Base-by-base conservation (phyloP, 2,329 filamentous ascomycete species). In the Fragosphaeria purpurea region DNA sequence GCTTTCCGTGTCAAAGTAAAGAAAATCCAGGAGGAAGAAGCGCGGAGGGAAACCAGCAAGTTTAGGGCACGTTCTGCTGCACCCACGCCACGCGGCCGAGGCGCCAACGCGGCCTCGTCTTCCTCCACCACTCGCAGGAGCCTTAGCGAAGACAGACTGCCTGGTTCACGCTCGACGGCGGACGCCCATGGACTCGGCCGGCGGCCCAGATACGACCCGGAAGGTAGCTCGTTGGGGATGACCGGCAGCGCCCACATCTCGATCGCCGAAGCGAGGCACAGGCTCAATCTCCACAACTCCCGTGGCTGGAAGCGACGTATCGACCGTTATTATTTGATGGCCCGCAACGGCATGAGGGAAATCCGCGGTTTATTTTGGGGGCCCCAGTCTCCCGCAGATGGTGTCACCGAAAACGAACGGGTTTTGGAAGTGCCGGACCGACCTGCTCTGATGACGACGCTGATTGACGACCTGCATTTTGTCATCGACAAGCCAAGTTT, bases 241-340 rank as follows among this genome's bases (percentile, higher is more conserved):
- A 88, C 82, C 51, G 83, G 83, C 7, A 77, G 74, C 33, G 79
- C 86, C 12, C 85, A 84, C 52, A 76, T 95, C 8, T 79, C 86
- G 1, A 79, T 88, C 41, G 77, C 84, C 10, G 85, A 93, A 57
- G 93, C 93, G 6, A 80, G 83, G 60, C 74, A 82, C 47, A 85
- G 79, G 58, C 73, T 98, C 10, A 77, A 93, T 60, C 72, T 80
- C 50, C 82, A 94, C 61, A 95, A 97, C 65, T 80, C 91, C 2
- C 83, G 88, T 59, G 90, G 87, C 50, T 98, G 93, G 93, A 95
- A 88, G 66, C 82, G 80, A 61, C 83, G 91, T 12, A 96, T 98
- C 55, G 88, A 95, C 61, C 77, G 80, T 47, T 82, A 84, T 32
- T 82, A 86, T 60, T 69, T 73, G 22, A 79, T 82, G 55, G 83